A percentile compares a stretch with the other conserved stretches of the same genome.
phyloP scores from a whole-genome alignment of 495 filamentous ascomycete species.

The Collariella sp. region DNA sequence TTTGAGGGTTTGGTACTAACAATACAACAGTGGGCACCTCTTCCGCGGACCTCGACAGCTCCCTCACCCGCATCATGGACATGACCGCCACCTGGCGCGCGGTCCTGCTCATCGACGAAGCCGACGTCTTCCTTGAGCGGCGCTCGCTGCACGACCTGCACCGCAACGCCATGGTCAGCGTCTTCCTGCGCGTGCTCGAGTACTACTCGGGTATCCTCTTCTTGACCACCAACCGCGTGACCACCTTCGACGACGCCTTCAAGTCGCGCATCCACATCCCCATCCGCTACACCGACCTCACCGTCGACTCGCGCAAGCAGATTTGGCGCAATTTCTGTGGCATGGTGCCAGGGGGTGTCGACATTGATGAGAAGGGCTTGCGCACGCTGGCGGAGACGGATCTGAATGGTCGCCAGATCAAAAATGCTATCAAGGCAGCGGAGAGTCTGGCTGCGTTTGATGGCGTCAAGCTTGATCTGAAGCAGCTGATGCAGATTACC shows the following conservation, averaged over 20 bases:
- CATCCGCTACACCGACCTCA: constrained; percentile 34
- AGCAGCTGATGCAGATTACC: constrained; percentile 25
- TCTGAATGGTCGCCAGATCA: constrained; percentile 56
- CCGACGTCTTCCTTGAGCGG: constrained; percentile 42
- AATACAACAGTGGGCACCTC: constrained; percentile 25
- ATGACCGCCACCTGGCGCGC: constrained; percentile 41
- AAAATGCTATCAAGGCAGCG: constrained; percentile 53
- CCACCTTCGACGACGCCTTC: constrained; percentile 36
- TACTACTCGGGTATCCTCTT: constrained; percentile 43
- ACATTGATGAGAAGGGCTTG: constrained; percentile 37
- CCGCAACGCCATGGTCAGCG: constrained; percentile 40
- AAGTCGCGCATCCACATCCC: constrained; percentile 39
- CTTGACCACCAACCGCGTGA: constrained; percentile 42
- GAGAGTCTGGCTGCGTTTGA: constrained; percentile 30
- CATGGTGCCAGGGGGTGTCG: constrained; percentile 30
- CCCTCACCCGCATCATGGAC: constrained; percentile 42
- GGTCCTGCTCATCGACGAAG: constrained; percentile 45
- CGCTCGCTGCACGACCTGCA: constrained; percentile 35
- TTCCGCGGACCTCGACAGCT: constrained; percentile 21
- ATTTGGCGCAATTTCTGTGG: constrained; percentile 43
- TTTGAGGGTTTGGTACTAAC: neutral
- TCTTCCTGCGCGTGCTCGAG: constrained; percentile 40
- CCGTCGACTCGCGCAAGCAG: constrained; percentile 18
- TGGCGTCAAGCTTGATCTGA: constrained; percentile 19
- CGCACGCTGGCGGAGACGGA: constrained; percentile 35